Conservation (phyloP, 1,284 basidiomycete genomes). For the Ustilago cynodontis region DNA sequence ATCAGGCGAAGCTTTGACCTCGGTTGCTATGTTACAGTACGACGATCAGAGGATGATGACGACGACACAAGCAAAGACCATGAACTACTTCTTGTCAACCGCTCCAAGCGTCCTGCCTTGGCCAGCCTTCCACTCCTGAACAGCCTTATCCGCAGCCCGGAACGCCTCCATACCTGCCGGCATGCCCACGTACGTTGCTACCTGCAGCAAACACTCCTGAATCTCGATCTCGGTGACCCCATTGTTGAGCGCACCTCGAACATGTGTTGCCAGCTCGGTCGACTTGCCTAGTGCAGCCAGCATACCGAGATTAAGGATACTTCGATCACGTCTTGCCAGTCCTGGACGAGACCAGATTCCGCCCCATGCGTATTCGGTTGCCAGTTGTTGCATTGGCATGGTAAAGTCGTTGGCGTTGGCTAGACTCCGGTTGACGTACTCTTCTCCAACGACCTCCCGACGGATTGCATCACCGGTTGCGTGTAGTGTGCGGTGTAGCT, state of each 20-base stretch:
- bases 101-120: slow-evolving; percentile 7
- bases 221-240: slow-evolving; percentile 43
- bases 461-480: slow-evolving; percentile 30
- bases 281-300: slow-evolving; percentile 34
- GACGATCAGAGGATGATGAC: not conserved
- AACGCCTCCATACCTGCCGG: slow-evolving; percentile 48
- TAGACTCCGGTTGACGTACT: slow-evolving; percentile 38
- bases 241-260: slow-evolving; percentile 52
- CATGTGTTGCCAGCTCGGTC: slow-evolving; percentile 43
- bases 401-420: slow-evolving; percentile 29
- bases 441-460: slow-evolving; percentile 35
- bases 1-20: not conserved
- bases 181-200: slow-evolving; percentile 47
- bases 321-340: slow-evolving; percentile 38
- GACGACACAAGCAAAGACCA: not conserved
- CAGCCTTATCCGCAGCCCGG: slow-evolving; percentile 44
- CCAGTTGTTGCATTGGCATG: slow-evolving; percentile 40
- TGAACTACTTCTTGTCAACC: slow-evolving; percentile 3
- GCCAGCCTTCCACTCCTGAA: slow-evolving; percentile 45
- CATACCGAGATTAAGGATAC: slow-evolving; percentile 49
- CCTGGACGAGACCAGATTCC: slow-evolving; percentile 41
- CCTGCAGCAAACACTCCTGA: slow-evolving; percentile 45
- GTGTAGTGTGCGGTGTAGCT: slow-evolving; percentile 23
- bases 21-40: not conserved
- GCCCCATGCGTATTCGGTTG: slow-evolving; percentile 46